Evolutionary conservation across 495 filamentous ascomycete species (phyloP).

Genomic region (Hyaloscypha bicolor): DNA sequence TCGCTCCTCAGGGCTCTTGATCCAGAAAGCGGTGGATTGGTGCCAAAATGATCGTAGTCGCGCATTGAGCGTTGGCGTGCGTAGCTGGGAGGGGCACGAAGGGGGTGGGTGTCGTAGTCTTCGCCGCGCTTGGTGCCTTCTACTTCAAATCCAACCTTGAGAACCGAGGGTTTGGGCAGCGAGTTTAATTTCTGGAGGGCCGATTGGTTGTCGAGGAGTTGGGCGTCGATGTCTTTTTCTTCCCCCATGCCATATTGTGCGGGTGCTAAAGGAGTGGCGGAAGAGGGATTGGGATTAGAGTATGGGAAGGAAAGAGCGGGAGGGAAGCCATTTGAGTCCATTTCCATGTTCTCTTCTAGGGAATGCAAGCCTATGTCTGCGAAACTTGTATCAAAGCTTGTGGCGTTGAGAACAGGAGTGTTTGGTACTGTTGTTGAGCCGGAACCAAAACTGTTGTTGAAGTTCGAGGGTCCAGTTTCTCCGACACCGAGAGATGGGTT

Average conservation of each 20-base stretch:
- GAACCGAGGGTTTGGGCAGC: constrained; percentile 6
- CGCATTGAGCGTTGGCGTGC: not conserved
- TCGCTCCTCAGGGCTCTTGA: not conserved
- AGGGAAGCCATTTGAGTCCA: not conserved
- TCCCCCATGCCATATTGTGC: not conserved
- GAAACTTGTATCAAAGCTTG: not conserved
- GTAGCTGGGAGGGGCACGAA: not conserved
- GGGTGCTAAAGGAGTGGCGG: not conserved
- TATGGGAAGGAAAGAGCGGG: not conserved
- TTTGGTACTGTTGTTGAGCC: not conserved
- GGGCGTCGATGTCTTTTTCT: constrained; percentile 3
- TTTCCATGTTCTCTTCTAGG: constrained; percentile 7
- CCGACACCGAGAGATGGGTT: not conserved
- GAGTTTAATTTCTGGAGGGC: not conserved
- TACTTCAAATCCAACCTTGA: constrained; percentile 8
- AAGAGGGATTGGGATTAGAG: not conserved
- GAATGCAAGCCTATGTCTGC: constrained; percentile 6
- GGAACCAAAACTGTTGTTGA: not conserved
- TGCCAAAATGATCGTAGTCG: not conserved
- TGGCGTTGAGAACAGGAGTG: not conserved
- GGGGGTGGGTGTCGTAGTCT: constrained; percentile 4
- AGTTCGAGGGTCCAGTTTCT: not conserved
- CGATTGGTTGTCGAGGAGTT: not conserved
- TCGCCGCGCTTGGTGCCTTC: constrained; percentile 6
- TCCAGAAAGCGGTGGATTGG: not conserved